A percentile compares a stretch with the other conserved stretches of the same genome.
phyloP scores from a whole-genome alignment of 2,329 filamentous ascomycete species.

The Acarospora socialis region DNA sequence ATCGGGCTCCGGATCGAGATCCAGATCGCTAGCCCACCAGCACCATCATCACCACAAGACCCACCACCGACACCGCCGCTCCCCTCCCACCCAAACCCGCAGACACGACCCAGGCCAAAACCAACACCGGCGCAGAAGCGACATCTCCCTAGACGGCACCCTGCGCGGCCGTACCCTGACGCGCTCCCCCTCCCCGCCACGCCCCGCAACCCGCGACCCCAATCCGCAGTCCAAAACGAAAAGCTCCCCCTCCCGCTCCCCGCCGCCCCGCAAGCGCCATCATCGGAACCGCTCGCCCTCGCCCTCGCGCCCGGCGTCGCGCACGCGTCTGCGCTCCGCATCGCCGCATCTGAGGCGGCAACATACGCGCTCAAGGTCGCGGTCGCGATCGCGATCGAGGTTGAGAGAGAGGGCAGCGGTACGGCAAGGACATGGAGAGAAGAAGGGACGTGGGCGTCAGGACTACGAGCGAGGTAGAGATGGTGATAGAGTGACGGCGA shows the following conservation, averaged over 20 bases:
- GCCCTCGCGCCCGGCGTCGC: slow-evolving; percentile 4
- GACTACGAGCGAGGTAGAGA: neutral
- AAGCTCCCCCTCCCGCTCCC: neutral
- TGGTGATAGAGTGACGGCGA: too few relatives aligned
- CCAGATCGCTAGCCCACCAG: neutral
- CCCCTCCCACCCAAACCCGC: neutral
- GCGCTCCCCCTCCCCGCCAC: slow-evolving; percentile 5
- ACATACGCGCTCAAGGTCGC: neutral
- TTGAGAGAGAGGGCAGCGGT: too few relatives aligned
- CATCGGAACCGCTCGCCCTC: slow-evolving; percentile 2
- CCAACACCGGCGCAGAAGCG: slow-evolving; percentile 5
- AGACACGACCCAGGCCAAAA: too few relatives aligned
- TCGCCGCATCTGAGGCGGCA: slow-evolving; percentile 3
- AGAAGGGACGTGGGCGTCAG: neutral
- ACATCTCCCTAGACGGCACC: slow-evolving; percentile 6
- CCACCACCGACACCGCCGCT: neutral
- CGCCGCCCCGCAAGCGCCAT: slow-evolving; percentile 1
- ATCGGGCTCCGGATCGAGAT: neutral
- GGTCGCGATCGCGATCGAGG: neutral
- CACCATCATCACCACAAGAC: neutral
- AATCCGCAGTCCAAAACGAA: neutral
- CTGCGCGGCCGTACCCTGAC: slow-evolving; percentile 7
- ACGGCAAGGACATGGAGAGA: too few relatives aligned
- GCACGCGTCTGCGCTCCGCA: neutral
- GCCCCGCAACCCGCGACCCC: neutral